These are phyloP conservation scores for Candida frijolesensis DNA, from an alignment of 1,139 yeast genomes.

Conservation along the genomic window DNA sequence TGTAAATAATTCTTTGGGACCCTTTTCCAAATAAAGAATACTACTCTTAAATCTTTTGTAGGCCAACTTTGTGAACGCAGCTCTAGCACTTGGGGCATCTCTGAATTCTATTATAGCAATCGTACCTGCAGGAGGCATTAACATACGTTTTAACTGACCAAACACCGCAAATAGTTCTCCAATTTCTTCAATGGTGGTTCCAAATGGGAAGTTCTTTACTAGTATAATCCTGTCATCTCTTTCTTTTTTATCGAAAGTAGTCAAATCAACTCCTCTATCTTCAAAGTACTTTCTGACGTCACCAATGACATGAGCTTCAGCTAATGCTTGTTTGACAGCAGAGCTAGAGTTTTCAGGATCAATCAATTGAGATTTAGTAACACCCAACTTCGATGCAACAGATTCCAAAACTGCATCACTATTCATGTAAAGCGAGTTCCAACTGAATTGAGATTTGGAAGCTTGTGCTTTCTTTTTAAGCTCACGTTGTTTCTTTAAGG, in stretches of 20 bases:
- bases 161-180: slow-evolving; percentile 77
- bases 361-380: slow-evolving; percentile 77
- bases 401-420: slow-evolving; percentile 90
- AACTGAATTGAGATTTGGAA: slow-evolving; percentile 79
- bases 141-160: slow-evolving; percentile 77
- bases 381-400: slow-evolving; percentile 83
- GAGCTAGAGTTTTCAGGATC: slow-evolving; percentile 86
- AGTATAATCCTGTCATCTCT: slow-evolving; percentile 81
- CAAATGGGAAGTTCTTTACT: slow-evolving; percentile 88
- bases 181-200: slow-evolving; percentile 77
- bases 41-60: slow-evolving; percentile 86
- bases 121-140: slow-evolving; percentile 97
- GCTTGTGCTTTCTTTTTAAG: slow-evolving; percentile 84
- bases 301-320: slow-evolving; percentile 94
- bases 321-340: slow-evolving; percentile 96
- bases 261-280: slow-evolving; percentile 78
- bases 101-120: slow-evolving; percentile 94
- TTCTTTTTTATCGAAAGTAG: slow-evolving; percentile 69
- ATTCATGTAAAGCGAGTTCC: slow-evolving; percentile 94
- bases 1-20: slow-evolving; percentile 80
- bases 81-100: slow-evolving; percentile 80
- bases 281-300: slow-evolving; percentile 89
- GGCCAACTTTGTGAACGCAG: slow-evolving; percentile 86
- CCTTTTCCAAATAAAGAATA: slow-evolving; percentile 88
- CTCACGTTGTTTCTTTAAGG: slow-evolving; percentile 87